Base-by-base conservation (phyloP, 2,329 filamentous ascomycete species). In the Delphinella strobiligena region DNA sequence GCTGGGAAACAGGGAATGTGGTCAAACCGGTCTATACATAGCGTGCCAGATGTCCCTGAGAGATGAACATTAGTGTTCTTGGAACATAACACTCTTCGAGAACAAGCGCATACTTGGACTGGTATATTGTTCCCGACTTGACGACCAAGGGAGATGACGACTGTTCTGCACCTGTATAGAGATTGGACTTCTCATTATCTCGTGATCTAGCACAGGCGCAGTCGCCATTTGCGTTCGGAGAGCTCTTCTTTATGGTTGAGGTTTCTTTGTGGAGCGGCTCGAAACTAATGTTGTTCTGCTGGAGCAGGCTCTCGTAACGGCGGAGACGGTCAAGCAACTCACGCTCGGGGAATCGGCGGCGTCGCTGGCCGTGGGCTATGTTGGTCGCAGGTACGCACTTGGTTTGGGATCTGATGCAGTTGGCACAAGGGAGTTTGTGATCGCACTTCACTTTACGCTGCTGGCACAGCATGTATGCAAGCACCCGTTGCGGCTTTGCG, bases 381-480 rank as follows among this genome's bases (percentile, higher is more conserved):
- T 3, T n/a, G n/a, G 37, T 15, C 4, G 56, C 58, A 3, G 64
- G 61, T 3, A 69, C 51, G 47, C 54, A 86, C 48, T 82, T 72
- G 22, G 70, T 69, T 16, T 67, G 61, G 38, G 73, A 69, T 58
- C 72, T 79, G 54, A 75, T 63, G 53, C 81, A 85, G 58, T 80
- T 80, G 50, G 72, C 66, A 53, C 82, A 86, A 12, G 81, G 81
- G 58, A 78, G 78, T 49, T 71, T 74, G 59, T 80, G 80, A 58
- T 49, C 44, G 58, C 82, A 86, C 44, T 78, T 78, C 31, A 86
- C 72, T 56, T 86, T 86, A 45, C 80, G 75, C 55, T 82, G 80
- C 54, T 87, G 81, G 53, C 83, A 89, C 15, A 78, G 67, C 11
- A 84, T 69, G 51, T 83, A 89, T 29, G 72, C 64, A 22, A 70